Conservation (phyloP, 2,329 filamentous ascomycete genomes). For the Aspergillus fructus region DNA sequence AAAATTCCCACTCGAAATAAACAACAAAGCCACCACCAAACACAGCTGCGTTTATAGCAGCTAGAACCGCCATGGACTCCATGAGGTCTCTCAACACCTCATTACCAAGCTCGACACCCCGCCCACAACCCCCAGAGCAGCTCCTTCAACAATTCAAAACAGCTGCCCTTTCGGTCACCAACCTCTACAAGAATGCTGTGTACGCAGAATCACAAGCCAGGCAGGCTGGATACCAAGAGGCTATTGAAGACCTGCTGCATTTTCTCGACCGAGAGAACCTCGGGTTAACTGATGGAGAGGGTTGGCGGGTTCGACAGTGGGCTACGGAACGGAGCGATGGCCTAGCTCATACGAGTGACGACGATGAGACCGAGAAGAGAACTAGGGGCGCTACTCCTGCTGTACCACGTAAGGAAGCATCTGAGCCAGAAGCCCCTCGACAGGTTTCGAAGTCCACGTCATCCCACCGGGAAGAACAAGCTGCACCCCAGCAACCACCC, state of each 20-base stretch:
- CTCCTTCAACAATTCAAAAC: constrained; percentile 88
- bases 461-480: constrained; percentile 26
- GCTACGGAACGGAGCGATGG: constrained; percentile 49
- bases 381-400: constrained; percentile 38
- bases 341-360: constrained; percentile 40
- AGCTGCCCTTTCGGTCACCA: constrained; percentile 90
- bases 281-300: constrained; percentile 77
- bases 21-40: neutral
- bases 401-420: constrained; percentile 31
- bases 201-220: constrained; percentile 73
- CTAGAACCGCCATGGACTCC: constrained; percentile 54
- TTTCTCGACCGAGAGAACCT: constrained; percentile 83
- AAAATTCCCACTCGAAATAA: neutral
- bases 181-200: constrained; percentile 90
- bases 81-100: constrained; percentile 64
- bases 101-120: constrained; percentile 54
- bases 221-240: constrained; percentile 86
- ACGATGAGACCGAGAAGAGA: constrained; percentile 46
- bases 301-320: constrained; percentile 64
- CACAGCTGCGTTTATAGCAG: constrained; percentile 13
- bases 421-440: constrained; percentile 26
- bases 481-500: constrained; percentile 23
- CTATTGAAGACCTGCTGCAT: constrained; percentile 80
- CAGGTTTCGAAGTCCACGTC: constrained; percentile 32
- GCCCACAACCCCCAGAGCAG: constrained; percentile 48